These are phyloP conservation scores for Pyrenula massariospora DNA, from an alignment of 495 filamentous ascomycete genomes.

Conservation along the genomic window DNA sequence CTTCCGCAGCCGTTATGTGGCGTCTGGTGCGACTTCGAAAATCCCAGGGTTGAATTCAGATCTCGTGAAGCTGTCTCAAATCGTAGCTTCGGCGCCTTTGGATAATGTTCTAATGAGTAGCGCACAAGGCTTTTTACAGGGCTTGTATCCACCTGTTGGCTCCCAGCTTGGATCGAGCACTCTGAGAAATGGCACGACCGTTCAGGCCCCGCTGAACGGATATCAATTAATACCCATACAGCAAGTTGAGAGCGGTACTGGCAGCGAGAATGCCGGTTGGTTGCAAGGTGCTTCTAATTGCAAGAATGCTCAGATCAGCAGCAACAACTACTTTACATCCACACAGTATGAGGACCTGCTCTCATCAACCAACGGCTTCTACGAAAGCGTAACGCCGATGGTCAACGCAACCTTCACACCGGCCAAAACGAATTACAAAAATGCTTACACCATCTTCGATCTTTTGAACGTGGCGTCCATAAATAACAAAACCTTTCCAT, in stretches of 20 bases:
- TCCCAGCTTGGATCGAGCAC: slow-evolving; percentile 18
- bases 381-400: slow-evolving; percentile 47
- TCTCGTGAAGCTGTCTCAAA: slow-evolving; percentile 44
- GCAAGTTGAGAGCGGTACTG: slow-evolving; percentile 23
- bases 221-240: slow-evolving; percentile 50
- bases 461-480: slow-evolving; percentile 42
- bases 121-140: slow-evolving; percentile 46
- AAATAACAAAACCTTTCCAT: slow-evolving; percentile 35
- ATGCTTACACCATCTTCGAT: slow-evolving; percentile 57
- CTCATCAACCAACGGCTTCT: slow-evolving; percentile 48
- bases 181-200: slow-evolving; percentile 38
- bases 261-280: slow-evolving; percentile 46
- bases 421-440: slow-evolving; percentile 48
- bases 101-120: slow-evolving; percentile 54
- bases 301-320: slow-evolving; percentile 50
- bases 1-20: slow-evolving; percentile 51
- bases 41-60: slow-evolving; percentile 47
- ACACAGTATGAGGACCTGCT: slow-evolving; percentile 41
- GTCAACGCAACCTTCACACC: slow-evolving; percentile 46
- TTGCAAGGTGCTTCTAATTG: slow-evolving; percentile 47
- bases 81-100: slow-evolving; percentile 41
- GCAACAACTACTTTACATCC: slow-evolving; percentile 60
- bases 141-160: slow-evolving; percentile 49
- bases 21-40: slow-evolving; percentile 28
- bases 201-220: slow-evolving; percentile 43